These are phyloP conservation scores for Phytopythium delawarense DNA, from an alignment of 352 stramenopile genomes.

Conservation along the genomic window DNA sequence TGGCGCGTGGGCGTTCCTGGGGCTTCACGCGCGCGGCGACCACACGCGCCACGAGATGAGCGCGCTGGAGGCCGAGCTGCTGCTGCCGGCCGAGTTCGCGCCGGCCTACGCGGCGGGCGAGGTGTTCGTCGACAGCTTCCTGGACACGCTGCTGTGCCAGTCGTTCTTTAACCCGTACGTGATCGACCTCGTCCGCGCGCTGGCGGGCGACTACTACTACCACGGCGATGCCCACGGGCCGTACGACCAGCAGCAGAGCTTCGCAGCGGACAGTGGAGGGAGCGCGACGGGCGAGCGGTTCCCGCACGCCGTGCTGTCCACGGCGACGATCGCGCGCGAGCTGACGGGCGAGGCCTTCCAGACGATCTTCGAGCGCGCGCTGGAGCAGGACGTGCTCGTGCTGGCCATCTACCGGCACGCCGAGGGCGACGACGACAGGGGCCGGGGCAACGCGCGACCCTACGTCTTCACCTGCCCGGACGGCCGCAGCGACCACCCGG, in stretches of 20 bases:
- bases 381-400: slow-evolving; percentile 42
- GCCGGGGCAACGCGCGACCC: slow-evolving; percentile 38
- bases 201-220: slow-evolving; percentile 43
- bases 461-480: slow-evolving; percentile 57
- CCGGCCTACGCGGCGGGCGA: slow-evolving; percentile 51
- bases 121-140: slow-evolving; percentile 53
- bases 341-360: slow-evolving; percentile 34
- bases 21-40: not conserved
- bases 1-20: slow-evolving; percentile 1
- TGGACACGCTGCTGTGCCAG: slow-evolving; percentile 64
- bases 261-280: not conserved
- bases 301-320: slow-evolving; percentile 26
- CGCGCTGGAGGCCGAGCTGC: slow-evolving; percentile 17
- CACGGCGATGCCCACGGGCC: slow-evolving; percentile 1
- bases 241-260: slow-evolving; percentile 4
- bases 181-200: slow-evolving; percentile 47
- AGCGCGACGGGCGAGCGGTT: slow-evolving; percentile 4
- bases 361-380: slow-evolving; percentile 30
- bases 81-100: slow-evolving; percentile 30
- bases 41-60: slow-evolving; percentile 1
- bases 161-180: slow-evolving; percentile 75
- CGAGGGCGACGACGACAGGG: slow-evolving; percentile 13
- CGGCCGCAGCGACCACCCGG: slow-evolving; percentile 11
- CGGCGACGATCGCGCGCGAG: slow-evolving; percentile 21
- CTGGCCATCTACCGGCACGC: slow-evolving; percentile 42